Conservation (phyloP, 2,329 filamentous ascomycete species). For the Atkinsonella texensis region DNA sequence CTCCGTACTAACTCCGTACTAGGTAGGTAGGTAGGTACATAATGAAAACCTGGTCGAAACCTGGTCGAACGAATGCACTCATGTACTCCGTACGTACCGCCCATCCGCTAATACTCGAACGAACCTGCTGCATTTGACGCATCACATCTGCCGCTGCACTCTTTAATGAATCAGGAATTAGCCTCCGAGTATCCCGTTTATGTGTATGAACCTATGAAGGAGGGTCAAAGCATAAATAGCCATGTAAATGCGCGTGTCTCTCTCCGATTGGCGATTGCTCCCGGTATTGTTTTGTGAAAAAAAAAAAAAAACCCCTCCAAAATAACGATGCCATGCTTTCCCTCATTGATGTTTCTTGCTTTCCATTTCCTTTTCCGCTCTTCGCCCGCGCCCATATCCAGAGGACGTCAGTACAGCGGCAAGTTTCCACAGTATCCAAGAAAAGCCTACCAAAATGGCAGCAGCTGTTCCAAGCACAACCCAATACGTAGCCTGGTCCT, state of each 20-base stretch:
- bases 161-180: too few relatives aligned
- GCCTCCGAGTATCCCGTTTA: too few relatives aligned
- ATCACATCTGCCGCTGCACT: neutral
- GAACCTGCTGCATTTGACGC: neutral
- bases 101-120: conserved; percentile 8
- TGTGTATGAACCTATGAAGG: too few relatives aligned
- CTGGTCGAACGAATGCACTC: too few relatives aligned
- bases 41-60: neutral
- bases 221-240: too few relatives aligned
- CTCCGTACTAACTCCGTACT: too few relatives aligned
- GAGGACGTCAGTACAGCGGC: conserved; percentile 7
- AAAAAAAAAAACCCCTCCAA: neutral
- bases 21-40: too few relatives aligned
- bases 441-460: conserved; percentile 50
- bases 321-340: neutral
- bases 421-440: conserved; percentile 57
- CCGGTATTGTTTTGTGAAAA: conserved; percentile 7
- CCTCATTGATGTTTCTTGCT: conserved; percentile 3
- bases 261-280: neutral
- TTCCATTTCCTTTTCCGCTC: neutral
- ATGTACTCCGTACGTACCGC: too few relatives aligned
- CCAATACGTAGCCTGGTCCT: conserved; percentile 35
- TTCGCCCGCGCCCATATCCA: neutral
- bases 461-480: conserved; percentile 43
- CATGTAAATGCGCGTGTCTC: neutral